Evolutionary conservation across 176 grass and related monocot species (phyloP).

Genomic region (Saccharum spontaneum): DNA sequence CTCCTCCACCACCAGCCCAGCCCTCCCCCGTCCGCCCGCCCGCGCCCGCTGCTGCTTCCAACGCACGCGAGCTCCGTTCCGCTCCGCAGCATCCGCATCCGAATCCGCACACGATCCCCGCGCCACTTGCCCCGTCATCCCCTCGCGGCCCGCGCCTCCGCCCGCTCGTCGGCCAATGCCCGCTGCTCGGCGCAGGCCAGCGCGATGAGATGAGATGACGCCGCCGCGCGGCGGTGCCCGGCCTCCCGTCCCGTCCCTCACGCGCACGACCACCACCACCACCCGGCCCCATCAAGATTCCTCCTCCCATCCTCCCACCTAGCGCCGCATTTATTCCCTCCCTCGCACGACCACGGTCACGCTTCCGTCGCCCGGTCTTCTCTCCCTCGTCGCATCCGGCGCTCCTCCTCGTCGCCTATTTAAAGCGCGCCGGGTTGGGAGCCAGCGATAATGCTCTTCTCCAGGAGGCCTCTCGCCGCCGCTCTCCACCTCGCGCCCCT

Average conservation of each 20-base stretch:
- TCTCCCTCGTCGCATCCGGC: conserved; percentile 29
- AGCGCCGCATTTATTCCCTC: conserved; percentile 33
- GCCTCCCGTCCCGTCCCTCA: background rate
- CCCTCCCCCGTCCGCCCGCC: background rate
- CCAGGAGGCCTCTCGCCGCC: conserved; percentile 58
- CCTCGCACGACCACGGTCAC: conserved; percentile 9
- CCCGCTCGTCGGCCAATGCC: conserved; percentile 14
- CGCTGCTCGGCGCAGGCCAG: background rate
- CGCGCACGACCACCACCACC: background rate
- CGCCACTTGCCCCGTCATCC: conserved; percentile 26
- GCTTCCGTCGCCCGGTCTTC: conserved; percentile 12
- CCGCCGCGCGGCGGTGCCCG: conserved; percentile 46
- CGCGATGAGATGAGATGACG: conserved; percentile 31
- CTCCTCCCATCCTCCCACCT: background rate
- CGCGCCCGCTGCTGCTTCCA: conserved; percentile 23
- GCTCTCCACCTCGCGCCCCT: conserved; percentile 38
- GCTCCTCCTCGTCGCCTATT: conserved; percentile 43
- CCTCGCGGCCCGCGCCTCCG: background rate
- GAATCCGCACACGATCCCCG: conserved; percentile 43
- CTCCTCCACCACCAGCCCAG: background rate
- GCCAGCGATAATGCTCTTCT: conserved; percentile 56
- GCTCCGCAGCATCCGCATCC: conserved; percentile 23
- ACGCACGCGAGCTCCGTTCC: conserved; percentile 36
- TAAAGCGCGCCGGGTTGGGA: conserved; percentile 17
- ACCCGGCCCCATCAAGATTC: background rate